Conservation (phyloP, 257 asterid species). For the Solanum habrochaites region DNA sequence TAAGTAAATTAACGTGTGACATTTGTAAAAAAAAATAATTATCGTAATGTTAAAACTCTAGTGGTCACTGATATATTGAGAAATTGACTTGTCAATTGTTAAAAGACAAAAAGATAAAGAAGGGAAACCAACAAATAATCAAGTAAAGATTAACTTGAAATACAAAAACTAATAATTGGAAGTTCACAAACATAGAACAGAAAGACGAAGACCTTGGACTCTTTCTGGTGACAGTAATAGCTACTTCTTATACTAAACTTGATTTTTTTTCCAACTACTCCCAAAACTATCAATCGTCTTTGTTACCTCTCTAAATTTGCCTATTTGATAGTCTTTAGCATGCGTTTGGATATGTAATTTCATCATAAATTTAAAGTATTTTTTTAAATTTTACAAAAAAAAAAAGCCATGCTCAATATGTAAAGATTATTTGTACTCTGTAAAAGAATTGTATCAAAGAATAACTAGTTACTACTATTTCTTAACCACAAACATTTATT, state of each 20-base stretch:
- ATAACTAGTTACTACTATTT: no score
- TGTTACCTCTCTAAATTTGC: neutral
- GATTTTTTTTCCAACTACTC: neutral
- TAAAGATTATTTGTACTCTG: no score
- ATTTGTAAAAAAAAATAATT: neutral
- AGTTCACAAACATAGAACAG: neutral
- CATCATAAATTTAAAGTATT: neutral
- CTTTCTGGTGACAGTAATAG: no score
- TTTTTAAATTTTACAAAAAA: no score
- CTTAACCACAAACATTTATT: no score
- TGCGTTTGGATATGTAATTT: neutral
- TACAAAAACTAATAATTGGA: neutral
- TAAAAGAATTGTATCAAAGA: no score
- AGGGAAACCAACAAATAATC: neutral
- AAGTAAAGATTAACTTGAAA: neutral
- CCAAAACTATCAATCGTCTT: neutral
- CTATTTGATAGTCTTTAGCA: neutral
- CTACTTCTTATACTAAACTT: neutral
- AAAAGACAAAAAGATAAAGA: no score
- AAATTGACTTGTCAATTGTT: no score
- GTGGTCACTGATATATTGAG: no score
- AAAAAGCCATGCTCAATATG: no score
- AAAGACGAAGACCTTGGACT: neutral
- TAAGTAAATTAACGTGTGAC: neutral
- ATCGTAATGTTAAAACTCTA: no score